Evolutionary conservation across 1,284 basidiomycete genomes (phyloP).

Genomic region (Papiliotrema terrestris): DNA sequence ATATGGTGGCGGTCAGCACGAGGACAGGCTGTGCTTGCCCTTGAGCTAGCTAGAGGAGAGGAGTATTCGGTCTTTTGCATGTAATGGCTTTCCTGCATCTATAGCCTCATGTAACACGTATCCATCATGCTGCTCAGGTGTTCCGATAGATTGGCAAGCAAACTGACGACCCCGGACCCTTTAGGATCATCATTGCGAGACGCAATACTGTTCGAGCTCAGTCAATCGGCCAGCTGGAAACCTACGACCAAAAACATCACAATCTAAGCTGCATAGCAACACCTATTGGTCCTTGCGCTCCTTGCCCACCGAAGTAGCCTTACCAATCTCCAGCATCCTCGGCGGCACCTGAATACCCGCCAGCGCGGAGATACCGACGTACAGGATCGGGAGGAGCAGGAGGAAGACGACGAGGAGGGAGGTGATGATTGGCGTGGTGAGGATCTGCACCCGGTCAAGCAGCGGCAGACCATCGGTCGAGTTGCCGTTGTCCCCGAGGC

Average conservation of each 20-base stretch:
- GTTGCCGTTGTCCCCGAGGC: constrained; percentile 12
- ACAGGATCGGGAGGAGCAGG: constrained; percentile 65
- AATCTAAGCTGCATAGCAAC: neutral
- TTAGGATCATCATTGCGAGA: too few relatives aligned
- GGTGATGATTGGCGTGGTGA: constrained; percentile 74
- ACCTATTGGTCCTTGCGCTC: constrained; percentile 74
- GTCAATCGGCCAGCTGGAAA: too few relatives aligned
- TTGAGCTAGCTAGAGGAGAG: too few relatives aligned
- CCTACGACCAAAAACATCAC: too few relatives aligned
- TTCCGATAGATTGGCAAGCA: too few relatives aligned
- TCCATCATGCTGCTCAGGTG: too few relatives aligned
- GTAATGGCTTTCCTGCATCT: neutral
- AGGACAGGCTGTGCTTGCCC: too few relatives aligned
- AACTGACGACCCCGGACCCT: too few relatives aligned
- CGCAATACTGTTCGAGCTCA: too few relatives aligned
- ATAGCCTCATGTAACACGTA: too few relatives aligned
- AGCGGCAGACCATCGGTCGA: constrained; percentile 29
- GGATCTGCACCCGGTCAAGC: constrained; percentile 67
- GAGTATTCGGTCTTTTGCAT: too few relatives aligned
- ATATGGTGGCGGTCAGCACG: too few relatives aligned
- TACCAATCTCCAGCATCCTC: constrained; percentile 46
- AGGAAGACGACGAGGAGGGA: constrained; percentile 65
- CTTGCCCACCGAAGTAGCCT: constrained; percentile 55
- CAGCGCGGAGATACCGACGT: constrained; percentile 65
- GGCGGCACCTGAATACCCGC: constrained; percentile 67